Base-by-base conservation (phyloP, 805 yeast genomes). In the Ogataea trehaloabstinens region DNA sequence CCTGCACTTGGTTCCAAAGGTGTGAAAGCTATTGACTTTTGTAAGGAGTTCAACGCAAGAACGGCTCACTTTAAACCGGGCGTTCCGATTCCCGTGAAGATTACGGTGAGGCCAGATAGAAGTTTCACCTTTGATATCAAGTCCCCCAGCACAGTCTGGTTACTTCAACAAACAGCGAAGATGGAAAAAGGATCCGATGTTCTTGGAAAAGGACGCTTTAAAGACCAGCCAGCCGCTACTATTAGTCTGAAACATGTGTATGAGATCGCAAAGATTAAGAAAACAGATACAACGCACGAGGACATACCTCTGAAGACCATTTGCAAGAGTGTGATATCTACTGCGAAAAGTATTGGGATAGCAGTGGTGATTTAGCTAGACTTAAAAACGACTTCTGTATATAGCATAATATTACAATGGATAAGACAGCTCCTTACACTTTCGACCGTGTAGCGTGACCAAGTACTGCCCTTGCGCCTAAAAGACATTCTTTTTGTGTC, bases 1-100 rank as follows among this genome's bases (percentile, higher is more conserved):
- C 99, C 99, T 32, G 99, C 98, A 0, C 71, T 93, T 35, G 99
- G 99, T 51, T 91, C 98, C 43, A 91, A 91, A 63, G 99, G 99
- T 71, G 95, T 93, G 33, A 93, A 93, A 61, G 98, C 98, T 47
- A 93, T 93, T 56, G 99, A 93, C 64, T 93, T 93, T 57, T 91
- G 98, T 68, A 93, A 93, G 64, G 98, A 93, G 61, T 93, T 93
- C 72, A 93, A 93, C 61, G 99, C 99, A 19, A 81, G 96, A 63
- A 89, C 98, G 10, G 95, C 96, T 6, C 80, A 81, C 49, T 84
- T 78, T 58, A 75, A 75, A 37, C 88, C 95, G 12, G 97, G 95
- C 31, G 78, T 78, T 1, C 99, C 99, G 11, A 76, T 91, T 32
- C 99, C 99, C 0, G 90, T 85, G 31, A 64, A 83, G 28, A 74